Evolutionary conservation across 371 early-diverging fungal genomes (phyloP), one percentile per base, ranked within the genome.

Genomic region (Mucor lusitanicus): DNA sequence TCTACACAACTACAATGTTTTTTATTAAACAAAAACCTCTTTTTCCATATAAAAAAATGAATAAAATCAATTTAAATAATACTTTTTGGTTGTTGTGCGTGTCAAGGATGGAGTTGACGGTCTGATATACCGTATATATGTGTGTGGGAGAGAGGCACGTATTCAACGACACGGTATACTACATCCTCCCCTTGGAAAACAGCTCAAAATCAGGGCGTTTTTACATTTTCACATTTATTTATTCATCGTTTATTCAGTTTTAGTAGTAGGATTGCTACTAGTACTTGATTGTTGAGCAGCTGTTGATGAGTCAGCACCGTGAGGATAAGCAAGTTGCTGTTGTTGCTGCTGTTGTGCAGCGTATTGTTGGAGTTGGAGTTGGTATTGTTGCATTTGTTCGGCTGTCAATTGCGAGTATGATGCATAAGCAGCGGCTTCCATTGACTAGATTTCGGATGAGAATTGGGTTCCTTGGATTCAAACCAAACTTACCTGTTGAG

Each of bases 351-450:
- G 71, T 48, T 67, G 67, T 23, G 59, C 64, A 40, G 68, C 68
- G 44, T 60, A 64, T 46, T 71, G 72, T 25, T 71, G 72, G 25
- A 64, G 58, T 53, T 72, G 72, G 40, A 67, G 53, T 48, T 71
- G 71, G 46, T 67, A 71, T 12, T 71, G 63, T 21, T 71, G 71
- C 39, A 71, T 63, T 39, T 71, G 71, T 11, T 71, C 71, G 28
- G 62, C 35, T 33, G 63, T 67, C 23, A 71, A 71, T 39, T 66
- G 55, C 19, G 59, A 30, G 55, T 59, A 61, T 32, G 46, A 46
- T 27, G 65, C 53, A 53, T 46, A 27, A 15, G 58, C 28, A 46
- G 56, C 35, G 27, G 50, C 50, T 23, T 62, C 57, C 56, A 61
- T 56, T 35, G 57, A 7, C 30, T 66, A 40, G 6, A 21, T n/a